Base-by-base conservation (phyloP, 371 early-diverging fungal genomes). In the Quaeritorhiza haematococci region DNA sequence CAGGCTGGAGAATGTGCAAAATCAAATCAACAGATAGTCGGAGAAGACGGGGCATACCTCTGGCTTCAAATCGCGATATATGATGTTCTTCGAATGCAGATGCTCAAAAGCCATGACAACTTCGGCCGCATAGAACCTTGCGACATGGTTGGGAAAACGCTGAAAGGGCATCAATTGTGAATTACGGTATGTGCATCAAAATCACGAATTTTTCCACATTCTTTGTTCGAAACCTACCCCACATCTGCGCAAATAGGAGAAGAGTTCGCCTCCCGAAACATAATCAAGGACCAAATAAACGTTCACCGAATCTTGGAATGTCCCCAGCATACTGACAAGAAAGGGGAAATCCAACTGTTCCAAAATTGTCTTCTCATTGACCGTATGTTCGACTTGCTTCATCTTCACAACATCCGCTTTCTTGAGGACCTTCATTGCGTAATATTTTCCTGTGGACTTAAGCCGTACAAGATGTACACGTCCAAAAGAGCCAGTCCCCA, bases 401-500 rank as follows among this genome's bases (percentile, higher is more conserved):
- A 93, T 73, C 55, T 90, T 82, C 32, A 98, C 91, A 6, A 99
- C 89, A 63, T 96, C 93, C 13, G 87, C 66, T 72, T 96, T 98
- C 53, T 89, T 88, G 50, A 99, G 79, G 2, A 96, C 93, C 71
- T 99, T 99, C 80, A 98, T 90, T 1, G 99, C 99, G 69, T 91
- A 95, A 77, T 84, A 92, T 33, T 86, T 80, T 24, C 77, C 80
- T 55, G 87, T 88, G 58, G 74, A 73, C 55, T 84, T 83, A 47
- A 83, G 82, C 49, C 82, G 85, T 19, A 89, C 93, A 24, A 99
- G 79, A 72, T 93, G 94, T 41, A 99, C 99, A 23, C 98, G 89
- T 23, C 99, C 99, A 80, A 99, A 99, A 7, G 98, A 94, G 10
- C 99, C 99, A 0, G 96, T 95, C 13, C 99, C 99, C 23, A 99